Base-by-base conservation (phyloP, 768 basidiomycete species). In the Suillus subaureus region DNA sequence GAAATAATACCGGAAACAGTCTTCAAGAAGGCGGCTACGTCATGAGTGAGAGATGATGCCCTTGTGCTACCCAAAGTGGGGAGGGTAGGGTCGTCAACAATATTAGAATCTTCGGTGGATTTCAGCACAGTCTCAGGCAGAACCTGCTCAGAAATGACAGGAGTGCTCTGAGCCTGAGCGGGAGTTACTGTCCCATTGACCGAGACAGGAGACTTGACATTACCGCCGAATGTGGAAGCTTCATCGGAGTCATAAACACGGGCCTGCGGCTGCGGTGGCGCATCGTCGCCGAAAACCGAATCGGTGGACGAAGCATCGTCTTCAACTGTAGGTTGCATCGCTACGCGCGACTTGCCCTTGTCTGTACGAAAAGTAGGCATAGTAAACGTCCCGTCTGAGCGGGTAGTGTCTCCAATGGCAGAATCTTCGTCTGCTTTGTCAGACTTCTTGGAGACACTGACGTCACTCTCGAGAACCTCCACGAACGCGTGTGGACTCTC, bases 401-500 rank as follows among this genome's bases (percentile, higher is more conserved):
- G 80, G 37, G 72, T 70, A 33, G 68, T 70, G 12, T 79, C 79
- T 21, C 79, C 80, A 23, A 69, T 67, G n/a, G 64, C 71, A n/a
- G 75, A 78, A 26, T 76, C 77, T 13, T 73, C 72, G 23, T 72
- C 72, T 42, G 70, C 69, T 13, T 74, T 71, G 31, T 76, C 74
- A 0, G 71, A 61, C 39, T 70, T 70, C 61, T 69, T 73, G 66
- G 80, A 77, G 54, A 72, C 43, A 63, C 75, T 79, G 58, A 73
- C 70, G 61, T 82, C 81, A 62, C 79, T 80, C 43, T 81, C 80
- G 37, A 91, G 72, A 42, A 82, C 79, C 74, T 90, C 88, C 15
- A 90, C 85, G 71, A 85, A 90, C 3, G 87, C 89, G 76, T 90
- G 89, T 4, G 87, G 84, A 61, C 79, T 82, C 28, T 81, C 78